phyloP scores from a whole-genome alignment of 495 filamentous ascomycete species.

The Podospora appendiculata region DNA sequence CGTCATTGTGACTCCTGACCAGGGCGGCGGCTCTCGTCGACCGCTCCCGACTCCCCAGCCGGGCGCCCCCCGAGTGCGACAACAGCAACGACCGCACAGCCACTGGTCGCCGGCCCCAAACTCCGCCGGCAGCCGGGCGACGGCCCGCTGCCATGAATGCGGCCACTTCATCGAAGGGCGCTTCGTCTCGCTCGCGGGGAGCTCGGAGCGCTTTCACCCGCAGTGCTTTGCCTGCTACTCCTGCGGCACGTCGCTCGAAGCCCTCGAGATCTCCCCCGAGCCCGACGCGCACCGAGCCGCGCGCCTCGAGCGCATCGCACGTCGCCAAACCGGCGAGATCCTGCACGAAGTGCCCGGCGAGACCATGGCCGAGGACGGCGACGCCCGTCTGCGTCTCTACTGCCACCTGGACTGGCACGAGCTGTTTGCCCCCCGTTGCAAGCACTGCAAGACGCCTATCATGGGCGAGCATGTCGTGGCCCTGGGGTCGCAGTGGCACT shows the following conservation, averaged over 20 bases:
- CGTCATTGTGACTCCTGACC: constrained; percentile 35
- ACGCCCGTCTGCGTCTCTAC: constrained; percentile 71
- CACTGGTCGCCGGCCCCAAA: constrained; percentile 40
- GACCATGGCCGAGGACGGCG: constrained; percentile 60
- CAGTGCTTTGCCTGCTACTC: constrained; percentile 87
- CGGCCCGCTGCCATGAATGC: constrained; percentile 79
- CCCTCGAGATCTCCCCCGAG: constrained; percentile 92
- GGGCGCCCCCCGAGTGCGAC: constrained; percentile 25
- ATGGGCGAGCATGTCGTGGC: constrained; percentile 91
- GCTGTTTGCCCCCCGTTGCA: constrained; percentile 83
- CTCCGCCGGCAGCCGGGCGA: constrained; percentile 50
- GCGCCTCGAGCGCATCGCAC: constrained; percentile 61
- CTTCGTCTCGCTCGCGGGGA: constrained; percentile 70
- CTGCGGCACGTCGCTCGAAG: constrained; percentile 82
- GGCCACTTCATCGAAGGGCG: constrained; percentile 77
- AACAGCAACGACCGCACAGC: constrained; percentile 29
- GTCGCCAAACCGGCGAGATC: constrained; percentile 50
- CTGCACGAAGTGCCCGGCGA: constrained; percentile 46
- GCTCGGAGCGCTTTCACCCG: constrained; percentile 73
- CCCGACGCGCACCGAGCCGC: constrained; percentile 61
- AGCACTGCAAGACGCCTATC: constrained; percentile 97
- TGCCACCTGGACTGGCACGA: constrained; percentile 99
- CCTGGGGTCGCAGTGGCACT: constrained; percentile 91
- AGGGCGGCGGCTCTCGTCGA: constrained; percentile 23
- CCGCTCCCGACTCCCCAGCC: constrained; percentile 33